Percentiles rank a stretch among this genome's conserved stretches.
These are phyloP conservation scores for Jimgerdemannia lactiflua DNA, from an alignment of 192 early-diverging fungal species.

Conservation along the genomic window DNA sequence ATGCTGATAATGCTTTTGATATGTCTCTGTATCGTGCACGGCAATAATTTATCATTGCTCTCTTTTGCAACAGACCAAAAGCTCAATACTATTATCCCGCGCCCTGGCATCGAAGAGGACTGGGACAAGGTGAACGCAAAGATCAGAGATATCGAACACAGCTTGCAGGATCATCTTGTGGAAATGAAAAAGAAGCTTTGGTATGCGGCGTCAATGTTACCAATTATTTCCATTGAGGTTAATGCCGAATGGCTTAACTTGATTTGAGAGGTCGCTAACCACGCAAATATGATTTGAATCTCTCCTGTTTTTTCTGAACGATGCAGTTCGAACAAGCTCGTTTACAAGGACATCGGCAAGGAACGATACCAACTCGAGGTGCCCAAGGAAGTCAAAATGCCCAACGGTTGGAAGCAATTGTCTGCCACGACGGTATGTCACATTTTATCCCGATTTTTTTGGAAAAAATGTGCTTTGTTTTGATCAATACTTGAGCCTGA, in stretches of 20 bases:
- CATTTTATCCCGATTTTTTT: too few species aligned
- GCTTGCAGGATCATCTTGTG: constrained; percentile 65
- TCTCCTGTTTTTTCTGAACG: neutral
- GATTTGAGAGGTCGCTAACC: too few species aligned
- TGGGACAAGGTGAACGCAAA: constrained; percentile 68
- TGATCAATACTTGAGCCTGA: neutral
- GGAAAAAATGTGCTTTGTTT: neutral
- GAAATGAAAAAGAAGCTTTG: constrained; percentile 62
- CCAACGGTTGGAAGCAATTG: constrained; percentile 69
- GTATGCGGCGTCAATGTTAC: constrained; percentile 21
- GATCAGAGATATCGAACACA: constrained; percentile 57
- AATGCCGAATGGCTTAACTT: too few species aligned
- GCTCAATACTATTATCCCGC: constrained; percentile 51
- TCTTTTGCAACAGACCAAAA: constrained; percentile 28
- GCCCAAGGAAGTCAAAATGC: constrained; percentile 70
- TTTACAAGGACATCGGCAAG: constrained; percentile 92
- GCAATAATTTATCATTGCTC: neutral
- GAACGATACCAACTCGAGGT: constrained; percentile 96
- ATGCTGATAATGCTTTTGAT: too few species aligned
- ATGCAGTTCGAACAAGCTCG: constrained; percentile 56
- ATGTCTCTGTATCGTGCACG: too few species aligned
- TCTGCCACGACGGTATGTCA: constrained; percentile 72
- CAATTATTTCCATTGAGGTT: neutral
- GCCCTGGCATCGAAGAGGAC: constrained; percentile 69
- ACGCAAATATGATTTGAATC: constrained; percentile 4